phyloP scores from a whole-genome alignment of 352 stramenopile species.

The Chrysophaeum taylorii region DNA sequence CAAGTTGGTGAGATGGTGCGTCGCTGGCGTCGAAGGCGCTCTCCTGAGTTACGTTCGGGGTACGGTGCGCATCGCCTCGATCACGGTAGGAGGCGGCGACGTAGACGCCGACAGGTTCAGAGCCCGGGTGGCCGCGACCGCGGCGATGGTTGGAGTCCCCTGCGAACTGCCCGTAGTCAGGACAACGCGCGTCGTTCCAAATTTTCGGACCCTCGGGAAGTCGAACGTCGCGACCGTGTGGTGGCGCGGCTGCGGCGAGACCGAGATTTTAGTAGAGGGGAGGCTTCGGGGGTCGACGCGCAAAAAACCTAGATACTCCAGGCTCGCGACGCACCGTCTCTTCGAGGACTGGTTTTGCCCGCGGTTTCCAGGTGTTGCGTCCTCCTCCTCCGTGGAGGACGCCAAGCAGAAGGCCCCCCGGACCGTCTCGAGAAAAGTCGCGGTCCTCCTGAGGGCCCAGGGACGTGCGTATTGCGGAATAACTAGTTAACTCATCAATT shows the following conservation, averaged over 20 bases:
- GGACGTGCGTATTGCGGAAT: too few species aligned
- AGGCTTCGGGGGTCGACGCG: too few species aligned
- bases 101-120: background rate
- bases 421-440: too few species aligned
- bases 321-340: too few species aligned
- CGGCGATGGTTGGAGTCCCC: background rate
- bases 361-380: too few species aligned
- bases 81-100: background rate
- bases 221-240: background rate
- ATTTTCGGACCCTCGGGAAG: background rate
- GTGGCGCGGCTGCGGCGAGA: background rate
- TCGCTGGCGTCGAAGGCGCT: conserved; percentile 62
- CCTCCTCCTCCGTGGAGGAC: too few species aligned
- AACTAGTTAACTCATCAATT: too few species aligned
- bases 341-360: too few species aligned
- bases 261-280: background rate
- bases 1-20: conserved; percentile 74
- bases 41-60: conserved; percentile 31
- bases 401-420: too few species aligned
- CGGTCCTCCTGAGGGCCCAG: too few species aligned
- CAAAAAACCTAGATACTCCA: too few species aligned
- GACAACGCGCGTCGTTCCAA: too few species aligned
- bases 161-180: background rate
- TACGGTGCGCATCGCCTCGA: background rate
- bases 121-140: background rate